Evolutionary conservation across 1,284 basidiomycete genomes (phyloP).

Genomic region (Naganishia liquefaciens): DNA sequence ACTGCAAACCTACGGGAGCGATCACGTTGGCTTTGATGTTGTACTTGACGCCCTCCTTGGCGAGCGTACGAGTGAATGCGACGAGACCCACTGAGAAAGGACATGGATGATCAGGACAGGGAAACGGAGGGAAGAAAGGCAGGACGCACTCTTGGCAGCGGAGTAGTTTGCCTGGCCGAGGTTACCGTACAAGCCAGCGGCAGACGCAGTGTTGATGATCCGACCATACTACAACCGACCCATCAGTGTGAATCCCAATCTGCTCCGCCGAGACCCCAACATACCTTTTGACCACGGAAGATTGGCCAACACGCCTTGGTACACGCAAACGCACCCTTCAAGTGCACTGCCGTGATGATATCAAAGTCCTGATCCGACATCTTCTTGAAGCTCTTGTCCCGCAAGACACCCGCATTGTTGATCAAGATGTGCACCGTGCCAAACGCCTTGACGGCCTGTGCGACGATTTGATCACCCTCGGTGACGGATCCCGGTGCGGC

Average conservation of each 20-base stretch:
- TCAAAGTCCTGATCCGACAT: constrained; percentile 88
- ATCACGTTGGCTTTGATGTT: constrained; percentile 85
- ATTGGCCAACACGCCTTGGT: constrained; percentile 95
- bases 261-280: constrained; percentile 21
- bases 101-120: constrained; percentile 9
- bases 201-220: constrained; percentile 86
- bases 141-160: constrained; percentile 55
- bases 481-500: constrained; percentile 85
- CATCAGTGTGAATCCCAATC: background rate
- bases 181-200: constrained; percentile 67
- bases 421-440: constrained; percentile 80
- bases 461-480: constrained; percentile 81
- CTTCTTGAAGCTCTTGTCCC: constrained; percentile 77
- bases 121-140: constrained; percentile 9
- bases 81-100: constrained; percentile 71
- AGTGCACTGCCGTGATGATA: constrained; percentile 81
- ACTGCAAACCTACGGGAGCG: constrained; percentile 70
- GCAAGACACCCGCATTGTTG: constrained; percentile 96
- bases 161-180: constrained; percentile 89
- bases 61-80: constrained; percentile 88
- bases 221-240: constrained; percentile 66
- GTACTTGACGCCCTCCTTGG: constrained; percentile 87
- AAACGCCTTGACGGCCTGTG: constrained; percentile 83
- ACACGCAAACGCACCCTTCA: constrained; percentile 94
- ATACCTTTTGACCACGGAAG: constrained; percentile 83